These are phyloP conservation scores for Solanum corneliomulleri DNA, from an alignment of 257 asterid genomes.

Conservation along the genomic window DNA sequence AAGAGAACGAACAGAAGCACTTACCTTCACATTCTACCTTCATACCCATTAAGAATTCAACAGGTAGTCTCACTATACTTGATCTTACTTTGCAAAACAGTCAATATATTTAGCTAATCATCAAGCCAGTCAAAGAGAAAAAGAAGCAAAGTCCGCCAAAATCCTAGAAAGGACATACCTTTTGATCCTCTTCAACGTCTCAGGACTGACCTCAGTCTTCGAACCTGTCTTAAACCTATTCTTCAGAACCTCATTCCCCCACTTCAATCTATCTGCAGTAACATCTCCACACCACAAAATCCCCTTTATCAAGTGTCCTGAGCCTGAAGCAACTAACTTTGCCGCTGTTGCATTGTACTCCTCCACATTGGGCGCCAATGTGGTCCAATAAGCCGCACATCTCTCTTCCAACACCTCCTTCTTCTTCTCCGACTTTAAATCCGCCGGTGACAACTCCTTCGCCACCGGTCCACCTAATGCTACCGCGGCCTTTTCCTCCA, in stretches of 20 bases:
- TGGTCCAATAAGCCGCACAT: conserved; percentile 93
- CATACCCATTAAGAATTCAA: not conserved
- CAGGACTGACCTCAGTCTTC: conserved; percentile 57
- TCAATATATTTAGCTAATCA: not conserved
- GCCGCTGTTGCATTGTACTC: conserved; percentile 83
- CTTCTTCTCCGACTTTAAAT: conserved; percentile 52
- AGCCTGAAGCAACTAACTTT: conserved; percentile 68
- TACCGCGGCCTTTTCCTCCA: conserved; percentile 39
- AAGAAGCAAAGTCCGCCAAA: not conserved
- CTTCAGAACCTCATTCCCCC: conserved; percentile 79
- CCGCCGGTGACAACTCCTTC: conserved; percentile 37
- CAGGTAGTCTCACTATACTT: not conserved
- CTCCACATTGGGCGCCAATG: conserved; percentile 93
- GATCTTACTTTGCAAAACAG: not conserved
- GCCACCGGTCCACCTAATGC: conserved; percentile 39
- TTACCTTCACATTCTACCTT: not conserved
- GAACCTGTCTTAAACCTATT: conserved; percentile 50
- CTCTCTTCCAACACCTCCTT: conserved; percentile 65
- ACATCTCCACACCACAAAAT: conserved; percentile 97
- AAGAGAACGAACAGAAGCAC: not conserved
- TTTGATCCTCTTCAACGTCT: conserved; percentile 65
- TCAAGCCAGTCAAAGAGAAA: not conserved
- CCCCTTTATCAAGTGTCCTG: conserved; percentile 86
- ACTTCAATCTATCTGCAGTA: conserved; percentile 62
- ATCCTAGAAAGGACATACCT: conserved; percentile 29